phyloP scores from a whole-genome alignment of 176 grass and related monocot species.

The Oryza rufipogon region DNA sequence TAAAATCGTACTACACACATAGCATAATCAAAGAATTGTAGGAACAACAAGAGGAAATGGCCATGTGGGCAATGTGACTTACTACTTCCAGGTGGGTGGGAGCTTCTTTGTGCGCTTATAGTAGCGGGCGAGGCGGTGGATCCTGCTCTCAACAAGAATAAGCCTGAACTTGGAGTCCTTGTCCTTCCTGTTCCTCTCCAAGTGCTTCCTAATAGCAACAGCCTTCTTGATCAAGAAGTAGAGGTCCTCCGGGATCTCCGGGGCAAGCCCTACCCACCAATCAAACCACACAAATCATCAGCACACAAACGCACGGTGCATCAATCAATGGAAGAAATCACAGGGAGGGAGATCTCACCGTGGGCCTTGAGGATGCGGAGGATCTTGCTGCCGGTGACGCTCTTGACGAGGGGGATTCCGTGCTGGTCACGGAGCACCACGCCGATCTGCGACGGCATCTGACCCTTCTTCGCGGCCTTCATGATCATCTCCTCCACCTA shows the following conservation, averaged over 20 bases:
- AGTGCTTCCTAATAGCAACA: constrained; percentile 87
- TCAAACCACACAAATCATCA: background rate
- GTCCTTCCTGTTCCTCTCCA: constrained; percentile 98
- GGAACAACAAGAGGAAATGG: background rate
- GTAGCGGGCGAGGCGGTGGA: constrained; percentile 91
- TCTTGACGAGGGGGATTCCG: constrained; percentile 71
- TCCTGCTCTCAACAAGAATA: constrained; percentile 95
- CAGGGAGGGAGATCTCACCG: constrained; percentile 41
- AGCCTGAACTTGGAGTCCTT: constrained; percentile 93
- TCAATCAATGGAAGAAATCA: background rate
- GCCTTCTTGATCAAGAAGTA: constrained; percentile 97
- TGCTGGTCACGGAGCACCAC: constrained; percentile 88
- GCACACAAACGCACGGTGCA: background rate
- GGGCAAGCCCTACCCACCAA: constrained; percentile 49
- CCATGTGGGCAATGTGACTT: constrained; percentile 10
- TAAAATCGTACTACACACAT: background rate
- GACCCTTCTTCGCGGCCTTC: constrained; percentile 86
- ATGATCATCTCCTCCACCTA: constrained; percentile 83
- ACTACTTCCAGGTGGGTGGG: constrained; percentile 93
- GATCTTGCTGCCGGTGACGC: constrained; percentile 89
- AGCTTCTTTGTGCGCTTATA: constrained; percentile 99
- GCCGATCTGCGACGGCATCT: constrained; percentile 85
- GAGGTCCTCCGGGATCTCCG: constrained; percentile 85
- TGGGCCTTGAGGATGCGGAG: constrained; percentile 91
- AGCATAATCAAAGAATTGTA: background rate